phyloP scores from a whole-genome alignment of 768 basidiomycete species.

The Russula foetens region DNA sequence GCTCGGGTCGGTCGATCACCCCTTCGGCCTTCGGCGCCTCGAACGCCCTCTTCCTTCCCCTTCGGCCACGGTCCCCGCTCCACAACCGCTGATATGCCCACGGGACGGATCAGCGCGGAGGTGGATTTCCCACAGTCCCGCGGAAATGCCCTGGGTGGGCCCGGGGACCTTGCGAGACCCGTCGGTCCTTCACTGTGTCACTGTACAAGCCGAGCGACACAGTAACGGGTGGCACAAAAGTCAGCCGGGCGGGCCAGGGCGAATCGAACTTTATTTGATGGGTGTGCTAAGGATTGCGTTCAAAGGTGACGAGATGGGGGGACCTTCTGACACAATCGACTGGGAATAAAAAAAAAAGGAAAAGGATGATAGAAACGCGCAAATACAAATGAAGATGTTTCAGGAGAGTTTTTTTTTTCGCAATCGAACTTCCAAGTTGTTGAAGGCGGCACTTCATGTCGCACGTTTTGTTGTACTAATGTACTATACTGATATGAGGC shows the following conservation, averaged over 20 bases:
- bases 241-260: too few relatives aligned
- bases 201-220: too few relatives aligned
- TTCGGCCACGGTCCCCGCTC: not conserved
- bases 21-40: not conserved
- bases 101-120: constrained; percentile 2
- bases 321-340: not conserved
- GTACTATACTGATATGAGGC: too few relatives aligned
- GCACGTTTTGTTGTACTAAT: too few relatives aligned
- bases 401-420: too few relatives aligned
- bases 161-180: not conserved
- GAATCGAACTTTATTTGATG: not conserved
- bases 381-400: not conserved
- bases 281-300: not conserved
- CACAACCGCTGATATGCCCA: not conserved
- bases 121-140: not conserved
- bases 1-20: not conserved
- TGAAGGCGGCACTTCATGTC: too few relatives aligned
- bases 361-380: not conserved
- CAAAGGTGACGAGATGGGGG: not conserved
- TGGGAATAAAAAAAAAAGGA: too few relatives aligned
- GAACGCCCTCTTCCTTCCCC: not conserved
- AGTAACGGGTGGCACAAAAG: too few relatives aligned
- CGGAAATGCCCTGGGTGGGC: not conserved
- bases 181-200: too few relatives aligned
- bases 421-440: too few relatives aligned